Evolutionary conservation across 306 rosid genomes (phyloP).

Genomic region (Fragaria vesca): DNA sequence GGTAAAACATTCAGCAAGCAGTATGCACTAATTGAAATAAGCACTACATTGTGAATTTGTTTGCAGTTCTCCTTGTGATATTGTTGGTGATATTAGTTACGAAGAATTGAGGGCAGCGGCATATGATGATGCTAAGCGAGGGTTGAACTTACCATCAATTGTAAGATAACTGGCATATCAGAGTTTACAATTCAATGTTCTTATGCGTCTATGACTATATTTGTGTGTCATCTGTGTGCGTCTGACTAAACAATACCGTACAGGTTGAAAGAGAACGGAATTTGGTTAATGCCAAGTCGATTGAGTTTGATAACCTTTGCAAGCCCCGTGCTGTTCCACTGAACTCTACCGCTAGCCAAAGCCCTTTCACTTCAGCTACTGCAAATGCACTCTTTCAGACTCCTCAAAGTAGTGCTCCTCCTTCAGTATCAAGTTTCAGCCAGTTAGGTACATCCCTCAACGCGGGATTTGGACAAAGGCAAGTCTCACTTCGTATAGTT

Average conservation of each 20-base stretch:
- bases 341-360: slow-evolving; percentile 42
- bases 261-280: slow-evolving; percentile 93
- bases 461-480: slow-evolving; percentile 49
- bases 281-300: slow-evolving; percentile 62
- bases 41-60: slow-evolving; percentile 21
- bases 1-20: not conserved
- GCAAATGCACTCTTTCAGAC: slow-evolving; percentile 42
- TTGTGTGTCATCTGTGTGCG: slow-evolving; percentile 11
- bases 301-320: slow-evolving; percentile 66
- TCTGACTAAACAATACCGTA: slow-evolving; percentile 22
- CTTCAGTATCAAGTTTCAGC: slow-evolving; percentile 79
- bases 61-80: slow-evolving; percentile 78
- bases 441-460: slow-evolving; percentile 66
- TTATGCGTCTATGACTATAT: not conserved
- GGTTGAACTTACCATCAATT: slow-evolving; percentile 62
- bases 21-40: not conserved
- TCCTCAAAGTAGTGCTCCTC: slow-evolving; percentile 51
- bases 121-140: slow-evolving; percentile 75
- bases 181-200: slow-evolving; percentile 6
- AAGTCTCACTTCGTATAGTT: slow-evolving; percentile 16
- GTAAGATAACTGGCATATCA: slow-evolving; percentile 49
- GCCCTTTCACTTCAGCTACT: slow-evolving; percentile 37
- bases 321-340: slow-evolving; percentile 43
- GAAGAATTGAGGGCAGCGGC: slow-evolving; percentile 88
- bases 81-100: slow-evolving; percentile 80